These are phyloP conservation scores for Escovopsis sp. DNA, from an alignment of 2,329 filamentous ascomycete genomes.

Conservation along the genomic window DNA sequence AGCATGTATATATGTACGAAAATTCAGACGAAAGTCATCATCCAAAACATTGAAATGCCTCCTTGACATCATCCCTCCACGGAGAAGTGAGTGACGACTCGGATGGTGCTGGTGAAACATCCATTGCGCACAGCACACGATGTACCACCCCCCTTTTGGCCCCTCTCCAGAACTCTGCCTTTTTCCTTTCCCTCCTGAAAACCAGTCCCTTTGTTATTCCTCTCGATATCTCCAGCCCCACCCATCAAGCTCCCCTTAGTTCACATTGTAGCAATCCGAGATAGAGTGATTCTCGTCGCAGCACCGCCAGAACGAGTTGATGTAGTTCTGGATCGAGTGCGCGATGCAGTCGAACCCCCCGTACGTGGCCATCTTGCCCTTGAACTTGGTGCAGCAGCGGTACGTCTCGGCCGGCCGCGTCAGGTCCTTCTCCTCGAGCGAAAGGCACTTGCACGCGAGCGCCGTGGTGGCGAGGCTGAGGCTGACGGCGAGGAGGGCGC, in stretches of 20 bases:
- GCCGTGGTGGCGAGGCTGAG: background rate
- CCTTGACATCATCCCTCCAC: too few relatives aligned
- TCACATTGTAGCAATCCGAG: background rate
- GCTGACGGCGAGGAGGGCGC: background rate
- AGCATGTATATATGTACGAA: too few relatives aligned
- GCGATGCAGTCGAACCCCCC: background rate
- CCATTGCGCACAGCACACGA: background rate
- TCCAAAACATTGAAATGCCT: too few relatives aligned
- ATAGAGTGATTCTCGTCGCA: background rate
- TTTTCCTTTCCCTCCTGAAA: too few relatives aligned
- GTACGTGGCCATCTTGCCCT: background rate
- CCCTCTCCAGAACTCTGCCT: too few relatives aligned
- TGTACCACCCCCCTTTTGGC: background rate
- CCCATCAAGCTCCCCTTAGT: background rate
- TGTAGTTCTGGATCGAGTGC: background rate
- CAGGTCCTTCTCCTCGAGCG: background rate
- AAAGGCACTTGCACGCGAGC: background rate
- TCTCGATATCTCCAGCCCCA: too few relatives aligned
- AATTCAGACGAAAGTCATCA: too few relatives aligned
- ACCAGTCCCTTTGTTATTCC: too few relatives aligned
- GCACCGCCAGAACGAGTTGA: background rate
- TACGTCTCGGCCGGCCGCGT: background rate
- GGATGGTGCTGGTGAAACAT: background rate
- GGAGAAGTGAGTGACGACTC: too few relatives aligned
- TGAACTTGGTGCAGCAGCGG: background rate